Evolutionary conservation across 106 monocot species (phyloP), one percentile per base, ranked within the genome.

Genomic region (Narthecium ossifragum): DNA sequence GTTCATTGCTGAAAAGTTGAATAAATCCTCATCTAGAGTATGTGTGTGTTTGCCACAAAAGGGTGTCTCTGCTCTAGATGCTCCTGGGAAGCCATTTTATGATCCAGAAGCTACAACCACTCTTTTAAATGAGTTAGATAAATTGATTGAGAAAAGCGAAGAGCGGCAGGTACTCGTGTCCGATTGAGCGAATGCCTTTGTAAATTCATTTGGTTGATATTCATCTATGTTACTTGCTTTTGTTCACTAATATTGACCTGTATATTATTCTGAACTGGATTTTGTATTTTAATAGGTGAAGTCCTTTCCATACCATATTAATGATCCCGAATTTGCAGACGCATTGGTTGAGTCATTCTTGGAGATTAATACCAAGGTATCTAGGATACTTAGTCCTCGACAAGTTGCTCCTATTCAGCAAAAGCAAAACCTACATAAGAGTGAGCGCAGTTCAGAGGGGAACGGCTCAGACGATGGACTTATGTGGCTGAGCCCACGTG

Each of bases 1-100:
- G 61, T 94, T 94, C 64, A 86, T 94, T 57, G 89, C 90, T 61
- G 80, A 86, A 6, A 94, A 94, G 63, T 6, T 94, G 24, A 90
- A 90, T 48, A 79, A 69, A 51, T 77, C 82, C 18, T 67, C 77
- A 34, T 85, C 83, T 53, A 77, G 60, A 68, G 49, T 94, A 53
- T 67, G 67, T 36, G 38, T 94, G 73, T 94, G 89, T 53, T 63
- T 94, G 26, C 90, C 94, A 26, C 65, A 80, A 51, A 68, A 73
- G 52, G 94, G 94, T 50, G 46, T 90, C 15, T 94, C 94, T 66
- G 85, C 89, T 14, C 70, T 94, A 53, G 94, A 94, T 83, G 85
- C 86, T 38, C 79, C 73, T 39, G 90, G 83, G 37, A 80, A 77
- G 69, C 75, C 89, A 61, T 94, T 94, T 77, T 83, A 83, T 75